Evolutionary conservation across 805 yeast genomes (phyloP), one percentile per base, ranked within the genome.

Genomic region (Myxozyma neglecta): DNA sequence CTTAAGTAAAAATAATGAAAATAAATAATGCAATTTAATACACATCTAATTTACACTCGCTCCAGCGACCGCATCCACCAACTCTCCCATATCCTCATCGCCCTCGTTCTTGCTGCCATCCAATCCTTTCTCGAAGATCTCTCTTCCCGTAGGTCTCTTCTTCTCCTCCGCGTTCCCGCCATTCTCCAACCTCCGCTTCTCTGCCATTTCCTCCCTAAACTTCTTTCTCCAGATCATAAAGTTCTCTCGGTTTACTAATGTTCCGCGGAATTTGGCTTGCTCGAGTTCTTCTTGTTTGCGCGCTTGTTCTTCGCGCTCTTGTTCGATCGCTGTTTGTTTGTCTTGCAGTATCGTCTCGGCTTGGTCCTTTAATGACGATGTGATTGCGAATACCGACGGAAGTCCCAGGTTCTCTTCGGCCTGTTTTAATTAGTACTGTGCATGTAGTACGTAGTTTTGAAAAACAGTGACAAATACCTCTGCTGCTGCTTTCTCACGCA

Each of bases 181-280:
- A 37, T 51, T 24, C 81, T 89, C 79, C 56, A 79, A 76, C 40
- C 74, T 75, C 59, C 83, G 81, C 66, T 85, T 78, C 53, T 81
- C n/a, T 85, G 84, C 82, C 86, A 75, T 70, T 89, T 97, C 60
- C 18, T 79, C 76, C 60, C 96, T 80, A 74, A 94, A 92, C 56
- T 75, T 78, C 2, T 60, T 58, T 70, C 96, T 80, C 99, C 99
- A 93, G 50, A 73, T 79, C 1, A 73, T 71, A 72, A 83, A 93
- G n/a, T 87, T 79, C 68, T 89, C 96, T 14, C 74, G 76, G 1
- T 97, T 93, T 6, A 93, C 97, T 57, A 88, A 83, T 0, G 98
- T 94, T 40, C 99, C 99, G 45, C 80, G 79, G 75, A 93, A 93
- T 75, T 94, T 94, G 73, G 86, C 87, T 73, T 90, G 96, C 72